Percentiles rank a stretch among this genome's conserved stretches.
Evolutionary conservation across 495 filamentous ascomycete genomes (phyloP).

Genomic region (Polyplosphaeria fusca): DNA sequence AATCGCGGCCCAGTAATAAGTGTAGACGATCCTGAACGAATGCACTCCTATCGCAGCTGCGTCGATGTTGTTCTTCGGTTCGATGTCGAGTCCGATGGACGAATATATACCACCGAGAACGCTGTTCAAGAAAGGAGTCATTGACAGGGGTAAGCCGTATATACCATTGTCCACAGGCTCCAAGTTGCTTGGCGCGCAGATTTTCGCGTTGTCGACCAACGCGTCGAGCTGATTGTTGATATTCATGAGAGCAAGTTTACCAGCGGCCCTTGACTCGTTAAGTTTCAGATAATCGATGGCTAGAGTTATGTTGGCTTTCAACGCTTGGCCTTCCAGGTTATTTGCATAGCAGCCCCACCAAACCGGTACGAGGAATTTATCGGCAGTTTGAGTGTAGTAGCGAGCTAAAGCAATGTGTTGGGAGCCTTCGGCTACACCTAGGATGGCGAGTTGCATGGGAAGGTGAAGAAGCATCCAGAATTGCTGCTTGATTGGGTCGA

Average conservation of each 20-base stretch:
- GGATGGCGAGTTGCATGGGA: conserved; percentile 27
- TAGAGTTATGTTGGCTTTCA: conserved; percentile 1
- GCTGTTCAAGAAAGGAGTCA: background rate
- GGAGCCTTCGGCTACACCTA: conserved; percentile 28
- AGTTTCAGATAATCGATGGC: conserved; percentile 17
- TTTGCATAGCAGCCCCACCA: conserved; percentile 1
- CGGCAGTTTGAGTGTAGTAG: conserved; percentile 5
- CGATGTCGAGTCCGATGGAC: conserved; percentile 3
- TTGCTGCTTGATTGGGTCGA: conserved; percentile 25
- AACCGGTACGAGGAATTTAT: background rate
- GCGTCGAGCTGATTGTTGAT: conserved; percentile 1
- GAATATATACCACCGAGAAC: background rate
- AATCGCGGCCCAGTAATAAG: conserved; percentile 15
- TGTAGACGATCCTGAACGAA: conserved; percentile 17
- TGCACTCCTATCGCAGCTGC: background rate
- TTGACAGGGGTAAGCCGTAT: background rate
- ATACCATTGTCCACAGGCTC: background rate
- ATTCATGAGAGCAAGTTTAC: background rate
- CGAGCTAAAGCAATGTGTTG: conserved; percentile 28
- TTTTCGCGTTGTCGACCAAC: conserved; percentile 10
- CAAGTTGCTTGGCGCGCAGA: conserved; percentile 14
- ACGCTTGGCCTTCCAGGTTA: conserved; percentile 16
- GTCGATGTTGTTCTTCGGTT: background rate
- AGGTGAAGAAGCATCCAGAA: conserved; percentile 28
- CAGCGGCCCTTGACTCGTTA: background rate